Evolutionary conservation across 805 yeast genomes (phyloP).

Genomic region (Yarrowia alimentaria): DNA sequence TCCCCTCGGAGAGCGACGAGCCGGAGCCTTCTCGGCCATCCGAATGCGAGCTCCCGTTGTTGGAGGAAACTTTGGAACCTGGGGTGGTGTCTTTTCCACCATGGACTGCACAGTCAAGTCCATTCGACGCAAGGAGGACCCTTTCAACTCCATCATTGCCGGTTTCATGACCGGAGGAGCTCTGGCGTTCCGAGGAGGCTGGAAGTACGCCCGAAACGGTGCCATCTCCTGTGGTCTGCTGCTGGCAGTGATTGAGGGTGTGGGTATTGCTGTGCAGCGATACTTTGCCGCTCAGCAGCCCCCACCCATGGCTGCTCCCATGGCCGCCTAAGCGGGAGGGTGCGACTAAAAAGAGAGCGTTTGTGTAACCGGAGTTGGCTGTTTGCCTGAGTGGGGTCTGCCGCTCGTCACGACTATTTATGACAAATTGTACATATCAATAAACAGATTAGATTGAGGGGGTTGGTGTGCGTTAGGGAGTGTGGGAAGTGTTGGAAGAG

Average conservation of each 20-base stretch:
- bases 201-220: conserved; percentile 93
- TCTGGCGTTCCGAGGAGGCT: conserved; percentile 96
- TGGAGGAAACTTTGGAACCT: conserved; percentile 98
- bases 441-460: too few species aligned
- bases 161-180: conserved; percentile 99
- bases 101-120: conserved; percentile 96
- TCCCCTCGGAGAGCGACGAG: conserved; percentile 88
- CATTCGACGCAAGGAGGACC: conserved; percentile 95
- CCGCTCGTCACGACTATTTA: too few species aligned
- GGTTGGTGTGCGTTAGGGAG: too few species aligned
- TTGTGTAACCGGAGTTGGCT: too few species aligned
- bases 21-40: conserved; percentile 85
- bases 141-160: conserved; percentile 96
- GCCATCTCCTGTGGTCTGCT: conserved; percentile 98
- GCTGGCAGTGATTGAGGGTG: conserved; percentile 96
- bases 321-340: conserved; percentile 32
- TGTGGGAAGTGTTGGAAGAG: too few species aligned
- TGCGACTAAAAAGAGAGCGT: too few species aligned
- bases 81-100: conserved; percentile 98
- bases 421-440: too few species aligned
- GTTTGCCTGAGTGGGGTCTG: too few species aligned
- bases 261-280: conserved; percentile 92
- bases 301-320: conserved; percentile 31
- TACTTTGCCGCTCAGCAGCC: conserved; percentile 58
- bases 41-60: conserved; percentile 97